Base-by-base conservation (phyloP, 1,284 basidiomycete species). In the Irpex sp. region DNA sequence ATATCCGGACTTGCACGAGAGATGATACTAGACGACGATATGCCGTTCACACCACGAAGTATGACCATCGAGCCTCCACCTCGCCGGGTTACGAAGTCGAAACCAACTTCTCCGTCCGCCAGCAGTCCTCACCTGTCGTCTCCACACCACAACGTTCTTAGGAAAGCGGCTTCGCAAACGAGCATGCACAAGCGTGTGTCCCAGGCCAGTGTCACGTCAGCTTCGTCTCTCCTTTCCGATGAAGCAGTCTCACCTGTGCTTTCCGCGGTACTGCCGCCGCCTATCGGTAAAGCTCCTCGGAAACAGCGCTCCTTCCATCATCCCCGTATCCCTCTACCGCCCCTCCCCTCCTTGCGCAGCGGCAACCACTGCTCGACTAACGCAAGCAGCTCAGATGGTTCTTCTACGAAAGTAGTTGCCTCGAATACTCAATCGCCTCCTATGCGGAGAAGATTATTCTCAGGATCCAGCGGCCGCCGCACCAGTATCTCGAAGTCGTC, bases 381-480 rank as follows among this genome's bases (percentile, higher is more conserved):
- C 26, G 58, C 64, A 44, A 62, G 64, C 54, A 38, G 26, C 26
- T 26, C 61, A 57, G 68, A 70, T 57, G 38, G 64, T 36, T 31
- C 13, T 7, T 34, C 66, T 63, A 21, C 67, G 69, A 38, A 63
- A 54, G 26, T 70, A 73, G 60, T 62, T 31, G 26, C 36, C 36
- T 44, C 58, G 9, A 55, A 54, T 34, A 40, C 49, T 19, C 38
- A 62, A 37, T 57, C 40, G 66, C 52, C 70, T 63, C 51, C 68
- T 64, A 74, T 75, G 31, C 75, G 86, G 62, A 86, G 82, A 69
- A 81, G 87, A n/a, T 72, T 89, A 13, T 89, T 88, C 69, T 88
- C 87, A 15, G 78, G 80, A 36, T 81, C 84, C 1, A 85, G 80
- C 67, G 65, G 75, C 34, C 78, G 82, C 59, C 78, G 83, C 62